phyloP scores from a whole-genome alignment of 345 rosid species.

The Carallia pectinifolia region DNA sequence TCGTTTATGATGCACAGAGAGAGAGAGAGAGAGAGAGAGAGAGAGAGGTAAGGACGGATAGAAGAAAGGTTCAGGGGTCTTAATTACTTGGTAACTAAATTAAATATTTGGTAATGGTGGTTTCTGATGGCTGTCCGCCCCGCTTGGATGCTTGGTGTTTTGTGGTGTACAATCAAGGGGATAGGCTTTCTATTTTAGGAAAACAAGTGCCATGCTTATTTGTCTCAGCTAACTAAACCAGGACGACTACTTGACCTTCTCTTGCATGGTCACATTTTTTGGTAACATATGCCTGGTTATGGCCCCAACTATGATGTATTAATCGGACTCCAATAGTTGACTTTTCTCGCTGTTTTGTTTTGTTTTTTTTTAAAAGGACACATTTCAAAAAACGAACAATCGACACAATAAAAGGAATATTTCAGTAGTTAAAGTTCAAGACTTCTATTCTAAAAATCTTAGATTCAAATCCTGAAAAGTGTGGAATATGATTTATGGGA shows the following conservation, averaged over 20 bases:
- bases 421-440: too few relatives aligned
- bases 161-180: constrained; percentile 19
- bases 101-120: not conserved
- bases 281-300: too few relatives aligned
- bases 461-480: too few relatives aligned
- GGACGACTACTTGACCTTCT: not conserved
- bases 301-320: too few relatives aligned
- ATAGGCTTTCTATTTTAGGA: constrained; percentile 11
- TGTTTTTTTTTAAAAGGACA: too few relatives aligned
- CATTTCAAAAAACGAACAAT: too few relatives aligned
- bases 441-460: too few relatives aligned
- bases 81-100: not conserved
- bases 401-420: too few relatives aligned
- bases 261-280: not conserved
- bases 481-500: too few relatives aligned
- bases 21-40: not conserved
- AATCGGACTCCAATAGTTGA: too few relatives aligned
- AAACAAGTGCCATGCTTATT: not conserved
- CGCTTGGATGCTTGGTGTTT: constrained; percentile 4
- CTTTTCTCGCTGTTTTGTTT: too few relatives aligned
- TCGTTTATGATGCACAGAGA: not conserved
- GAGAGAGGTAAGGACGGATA: not conserved
- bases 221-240: not conserved
- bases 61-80: too few relatives aligned
- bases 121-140: constrained; percentile 26